Conservation (phyloP, 371 early-diverging fungal genomes). For the Circinella minor region DNA sequence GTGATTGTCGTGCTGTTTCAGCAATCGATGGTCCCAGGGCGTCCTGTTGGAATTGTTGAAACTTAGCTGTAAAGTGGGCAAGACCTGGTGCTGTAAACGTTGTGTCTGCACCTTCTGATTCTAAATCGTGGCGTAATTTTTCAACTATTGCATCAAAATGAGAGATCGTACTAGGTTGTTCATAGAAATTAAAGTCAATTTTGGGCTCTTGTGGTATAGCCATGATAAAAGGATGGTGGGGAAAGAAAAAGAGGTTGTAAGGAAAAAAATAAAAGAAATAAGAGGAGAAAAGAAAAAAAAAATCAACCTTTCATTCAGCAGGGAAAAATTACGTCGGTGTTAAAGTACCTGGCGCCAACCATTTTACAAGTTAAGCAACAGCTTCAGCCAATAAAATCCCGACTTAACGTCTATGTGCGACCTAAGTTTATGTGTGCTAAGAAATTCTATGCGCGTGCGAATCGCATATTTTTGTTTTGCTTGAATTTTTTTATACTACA, state of each 20-base stretch:
- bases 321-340: too few relatives aligned
- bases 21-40: constrained; percentile 47
- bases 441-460: too few relatives aligned
- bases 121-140: constrained; percentile 50
- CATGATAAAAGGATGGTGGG: constrained; percentile 19
- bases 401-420: too few relatives aligned
- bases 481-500: too few relatives aligned
- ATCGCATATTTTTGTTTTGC: too few relatives aligned
- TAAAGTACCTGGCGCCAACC: too few relatives aligned
- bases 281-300: neutral
- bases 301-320: neutral
- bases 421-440: too few relatives aligned
- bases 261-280: constrained; percentile 2
- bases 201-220: constrained; percentile 26
- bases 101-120: constrained; percentile 40
- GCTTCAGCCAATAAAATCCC: too few relatives aligned
- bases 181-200: constrained; percentile 53
- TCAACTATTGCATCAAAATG: constrained; percentile 57
- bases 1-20: constrained; percentile 24
- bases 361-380: too few relatives aligned
- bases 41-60: constrained; percentile 68
- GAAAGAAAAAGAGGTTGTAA: neutral
- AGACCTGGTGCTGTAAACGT: constrained; percentile 60
- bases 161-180: constrained; percentile 55
- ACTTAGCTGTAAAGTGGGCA: constrained; percentile 55